A percentile compares a stretch with the other conserved stretches of the same genome.
phyloP scores from a whole-genome alignment of 352 stramenopile genomes.

The Globisporangium spiculum region DNA sequence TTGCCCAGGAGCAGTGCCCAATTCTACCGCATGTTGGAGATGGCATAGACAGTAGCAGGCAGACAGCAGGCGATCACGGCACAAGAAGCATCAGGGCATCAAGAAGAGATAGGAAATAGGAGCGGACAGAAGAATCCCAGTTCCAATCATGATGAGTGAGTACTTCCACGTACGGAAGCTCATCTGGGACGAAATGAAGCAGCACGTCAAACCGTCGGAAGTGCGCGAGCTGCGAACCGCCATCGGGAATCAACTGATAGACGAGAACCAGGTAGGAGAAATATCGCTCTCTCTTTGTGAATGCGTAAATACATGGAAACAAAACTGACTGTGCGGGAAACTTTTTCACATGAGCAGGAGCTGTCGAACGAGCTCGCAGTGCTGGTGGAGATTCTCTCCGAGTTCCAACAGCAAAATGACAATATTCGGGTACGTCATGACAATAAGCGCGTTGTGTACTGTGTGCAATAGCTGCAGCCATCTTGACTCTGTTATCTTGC shows the following conservation, averaged over 20 bases:
- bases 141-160: constrained; percentile 32
- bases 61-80: neutral
- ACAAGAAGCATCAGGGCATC: neutral
- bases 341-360: constrained; percentile 24
- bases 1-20: neutral
- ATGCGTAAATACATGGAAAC: neutral
- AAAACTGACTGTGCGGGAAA: neutral
- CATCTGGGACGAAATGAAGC: constrained; percentile 74
- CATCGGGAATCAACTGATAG: constrained; percentile 62
- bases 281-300: neutral
- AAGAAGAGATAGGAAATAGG: neutral
- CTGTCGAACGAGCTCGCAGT: constrained; percentile 53
- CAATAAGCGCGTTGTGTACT: neutral
- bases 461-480: neutral
- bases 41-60: constrained; percentile 5
- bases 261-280: constrained; percentile 51
- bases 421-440: constrained; percentile 47
- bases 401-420: constrained; percentile 82
- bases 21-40: constrained; percentile 3
- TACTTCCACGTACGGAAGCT: constrained; percentile 69
- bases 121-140: neutral
- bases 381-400: constrained; percentile 69
- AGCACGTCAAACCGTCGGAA: constrained; percentile 47
- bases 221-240: constrained; percentile 56
- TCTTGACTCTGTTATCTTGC: neutral